Conservation (phyloP, 2,329 filamentous ascomycete genomes). For the Chaetomiaceae sp. region DNA sequence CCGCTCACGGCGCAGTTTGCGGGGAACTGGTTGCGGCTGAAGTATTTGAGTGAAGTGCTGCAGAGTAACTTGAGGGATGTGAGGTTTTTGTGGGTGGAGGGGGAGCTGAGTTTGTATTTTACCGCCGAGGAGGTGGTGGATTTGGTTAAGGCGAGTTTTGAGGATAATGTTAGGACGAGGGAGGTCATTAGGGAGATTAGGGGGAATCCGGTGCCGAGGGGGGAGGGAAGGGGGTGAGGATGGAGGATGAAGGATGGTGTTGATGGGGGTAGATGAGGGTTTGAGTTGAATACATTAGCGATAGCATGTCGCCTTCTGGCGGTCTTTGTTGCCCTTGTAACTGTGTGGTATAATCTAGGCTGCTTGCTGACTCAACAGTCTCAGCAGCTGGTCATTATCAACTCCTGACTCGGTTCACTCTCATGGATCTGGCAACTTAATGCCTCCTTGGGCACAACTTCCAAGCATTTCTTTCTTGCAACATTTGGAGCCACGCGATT, state of each 20-base stretch:
- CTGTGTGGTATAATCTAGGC: too few relatives aligned
- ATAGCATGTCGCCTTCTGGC: too few relatives aligned
- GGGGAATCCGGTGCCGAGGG: constrained; percentile 43
- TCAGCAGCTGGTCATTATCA: too few relatives aligned
- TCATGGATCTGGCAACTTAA: too few relatives aligned
- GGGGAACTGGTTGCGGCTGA: constrained; percentile 57
- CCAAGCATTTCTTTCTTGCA: too few relatives aligned
- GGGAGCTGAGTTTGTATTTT: constrained; percentile 62
- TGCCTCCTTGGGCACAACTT: too few relatives aligned
- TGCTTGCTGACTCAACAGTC: too few relatives aligned
- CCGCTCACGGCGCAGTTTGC: constrained; percentile 58
- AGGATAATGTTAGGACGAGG: constrained; percentile 55
- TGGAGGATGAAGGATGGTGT: too few relatives aligned
- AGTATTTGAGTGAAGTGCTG: constrained; percentile 60
- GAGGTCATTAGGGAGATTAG: constrained; percentile 57
- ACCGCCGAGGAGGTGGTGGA: constrained; percentile 57
- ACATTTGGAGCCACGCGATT: too few relatives aligned
- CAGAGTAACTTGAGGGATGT: constrained; percentile 64
- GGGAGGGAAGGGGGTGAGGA: constrained; percentile 1
- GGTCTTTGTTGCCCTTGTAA: too few relatives aligned
- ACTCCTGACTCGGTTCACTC: too few relatives aligned
- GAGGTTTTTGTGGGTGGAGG: constrained; percentile 60
- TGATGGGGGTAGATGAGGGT: neutral
- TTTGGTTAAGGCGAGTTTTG: constrained; percentile 59
- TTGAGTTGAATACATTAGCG: too few relatives aligned